Evolutionary conservation across 2,329 filamentous ascomycete genomes (phyloP).

Genomic region (Colletotrichum sojae): DNA sequence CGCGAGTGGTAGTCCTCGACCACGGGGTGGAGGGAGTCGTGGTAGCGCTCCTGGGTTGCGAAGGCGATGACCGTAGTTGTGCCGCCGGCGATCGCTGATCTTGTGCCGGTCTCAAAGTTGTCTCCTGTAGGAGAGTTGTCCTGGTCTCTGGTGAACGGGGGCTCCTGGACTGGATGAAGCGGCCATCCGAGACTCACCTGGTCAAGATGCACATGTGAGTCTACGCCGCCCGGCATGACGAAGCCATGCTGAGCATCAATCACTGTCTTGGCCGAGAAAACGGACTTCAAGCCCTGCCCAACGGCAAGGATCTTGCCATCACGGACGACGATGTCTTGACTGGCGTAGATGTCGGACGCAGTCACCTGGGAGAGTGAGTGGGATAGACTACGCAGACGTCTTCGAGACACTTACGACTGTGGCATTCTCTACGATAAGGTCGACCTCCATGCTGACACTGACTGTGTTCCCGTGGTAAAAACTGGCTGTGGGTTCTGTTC

Average conservation of each 20-base stretch:
- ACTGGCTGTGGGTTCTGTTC: too few relatives aligned
- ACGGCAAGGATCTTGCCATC: constrained; percentile 32
- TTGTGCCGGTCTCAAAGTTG: constrained; percentile 59
- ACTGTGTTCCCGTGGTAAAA: too few relatives aligned
- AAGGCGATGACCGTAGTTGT: constrained; percentile 73
- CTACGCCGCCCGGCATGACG: constrained; percentile 54
- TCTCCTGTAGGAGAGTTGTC: constrained; percentile 44
- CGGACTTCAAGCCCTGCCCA: constrained; percentile 7
- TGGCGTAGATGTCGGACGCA: constrained; percentile 25
- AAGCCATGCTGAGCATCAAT: constrained; percentile 33
- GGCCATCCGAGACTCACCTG: constrained; percentile 47
- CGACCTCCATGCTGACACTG: constrained; percentile 20
- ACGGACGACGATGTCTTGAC: constrained; percentile 26
- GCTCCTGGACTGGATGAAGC: constrained; percentile 50
- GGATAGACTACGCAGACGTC: too few relatives aligned
- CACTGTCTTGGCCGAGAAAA: constrained; percentile 10
- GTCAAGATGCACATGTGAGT: constrained; percentile 57
- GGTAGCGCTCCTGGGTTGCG: constrained; percentile 64
- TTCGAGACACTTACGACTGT: constrained; percentile 24
- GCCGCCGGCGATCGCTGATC: constrained; percentile 70
- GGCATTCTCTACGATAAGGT: constrained; percentile 30
- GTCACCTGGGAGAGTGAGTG: constrained; percentile 14
- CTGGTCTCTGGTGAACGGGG: background rate
- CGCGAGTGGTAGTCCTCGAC: constrained; percentile 62
- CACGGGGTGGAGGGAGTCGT: constrained; percentile 60